phyloP scores from a whole-genome alignment of 2,329 filamentous ascomycete species.

The Beauveria varroae region DNA sequence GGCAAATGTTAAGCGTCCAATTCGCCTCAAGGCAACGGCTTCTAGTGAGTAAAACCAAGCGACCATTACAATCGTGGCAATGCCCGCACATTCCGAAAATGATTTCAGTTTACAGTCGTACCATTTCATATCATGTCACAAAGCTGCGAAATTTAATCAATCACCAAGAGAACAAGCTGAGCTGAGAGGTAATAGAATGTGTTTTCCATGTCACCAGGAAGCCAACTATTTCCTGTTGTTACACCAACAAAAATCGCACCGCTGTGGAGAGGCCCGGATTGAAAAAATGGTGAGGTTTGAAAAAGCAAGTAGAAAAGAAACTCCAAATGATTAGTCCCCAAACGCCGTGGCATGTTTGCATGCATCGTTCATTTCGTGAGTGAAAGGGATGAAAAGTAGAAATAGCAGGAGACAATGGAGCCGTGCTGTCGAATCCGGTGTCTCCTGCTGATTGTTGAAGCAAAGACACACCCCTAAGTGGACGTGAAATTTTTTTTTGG shows the following conservation, averaged over 20 bases:
- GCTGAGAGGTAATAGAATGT: neutral
- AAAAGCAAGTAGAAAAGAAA: neutral
- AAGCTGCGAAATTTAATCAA: too few species aligned
- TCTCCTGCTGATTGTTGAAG: neutral
- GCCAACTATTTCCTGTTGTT: neutral
- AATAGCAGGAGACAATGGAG: neutral
- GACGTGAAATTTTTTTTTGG: neutral
- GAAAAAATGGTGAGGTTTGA: neutral
- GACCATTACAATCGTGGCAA: too few species aligned
- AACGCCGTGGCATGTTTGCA: conserved; percentile 8
- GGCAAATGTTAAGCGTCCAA: too few species aligned
- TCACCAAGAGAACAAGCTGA: too few species aligned
- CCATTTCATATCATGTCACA: too few species aligned
- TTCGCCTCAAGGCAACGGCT: too few species aligned
- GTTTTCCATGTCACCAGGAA: neutral
- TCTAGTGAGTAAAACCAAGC: too few species aligned
- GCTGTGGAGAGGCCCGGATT: neutral
- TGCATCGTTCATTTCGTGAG: conserved; percentile 9
- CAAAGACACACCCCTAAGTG: neutral
- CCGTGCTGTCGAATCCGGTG: conserved; percentile 5
- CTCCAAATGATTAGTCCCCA: neutral
- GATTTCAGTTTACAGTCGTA: too few species aligned
- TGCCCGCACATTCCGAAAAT: too few species aligned
- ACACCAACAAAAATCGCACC: neutral
- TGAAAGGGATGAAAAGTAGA: neutral